A percentile compares a stretch with the other conserved stretches of the same genome.
Evolutionary conservation across 2,329 filamentous ascomycete genomes (phyloP).

Genomic region (Emydomyces testavorans): DNA sequence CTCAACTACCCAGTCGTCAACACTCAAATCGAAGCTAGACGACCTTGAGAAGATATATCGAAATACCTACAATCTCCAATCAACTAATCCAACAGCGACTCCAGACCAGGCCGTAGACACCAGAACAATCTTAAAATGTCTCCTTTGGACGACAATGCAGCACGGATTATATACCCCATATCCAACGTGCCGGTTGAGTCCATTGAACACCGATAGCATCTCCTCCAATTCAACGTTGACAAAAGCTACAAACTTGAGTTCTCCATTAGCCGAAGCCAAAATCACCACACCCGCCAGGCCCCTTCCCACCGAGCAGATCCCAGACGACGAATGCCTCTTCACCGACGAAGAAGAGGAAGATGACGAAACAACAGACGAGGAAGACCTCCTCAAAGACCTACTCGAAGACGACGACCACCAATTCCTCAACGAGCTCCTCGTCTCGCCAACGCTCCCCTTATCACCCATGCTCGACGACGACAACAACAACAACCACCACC

Average conservation of each 20-base stretch:
- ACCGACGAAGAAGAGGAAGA: constrained; percentile 3
- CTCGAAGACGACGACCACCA: background rate
- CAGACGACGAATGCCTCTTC: background rate
- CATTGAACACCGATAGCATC: background rate
- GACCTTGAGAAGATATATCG: constrained; percentile 7
- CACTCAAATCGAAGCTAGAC: constrained; percentile 15
- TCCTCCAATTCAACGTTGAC: background rate
- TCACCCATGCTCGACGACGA: constrained; percentile 7
- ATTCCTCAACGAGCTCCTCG: background rate
- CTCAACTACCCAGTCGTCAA: constrained; percentile 16
- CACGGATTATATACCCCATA: constrained; percentile 19
- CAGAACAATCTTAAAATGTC: constrained; percentile 20
- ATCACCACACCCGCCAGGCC: background rate
- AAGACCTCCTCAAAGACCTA: background rate
- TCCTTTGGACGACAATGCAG: constrained; percentile 28
- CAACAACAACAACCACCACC: no score
- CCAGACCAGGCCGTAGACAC: constrained; percentile 5
- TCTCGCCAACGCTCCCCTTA: background rate
- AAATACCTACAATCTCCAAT: background rate
- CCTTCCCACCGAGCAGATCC: background rate
- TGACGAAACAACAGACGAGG: background rate
- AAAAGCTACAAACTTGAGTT: background rate
- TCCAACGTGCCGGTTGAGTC: constrained; percentile 5
- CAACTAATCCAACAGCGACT: background rate
- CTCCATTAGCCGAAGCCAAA: background rate